phyloP scores from a whole-genome alignment of 495 filamentous ascomycete species.

The Talaromyces trachyspermus region DNA sequence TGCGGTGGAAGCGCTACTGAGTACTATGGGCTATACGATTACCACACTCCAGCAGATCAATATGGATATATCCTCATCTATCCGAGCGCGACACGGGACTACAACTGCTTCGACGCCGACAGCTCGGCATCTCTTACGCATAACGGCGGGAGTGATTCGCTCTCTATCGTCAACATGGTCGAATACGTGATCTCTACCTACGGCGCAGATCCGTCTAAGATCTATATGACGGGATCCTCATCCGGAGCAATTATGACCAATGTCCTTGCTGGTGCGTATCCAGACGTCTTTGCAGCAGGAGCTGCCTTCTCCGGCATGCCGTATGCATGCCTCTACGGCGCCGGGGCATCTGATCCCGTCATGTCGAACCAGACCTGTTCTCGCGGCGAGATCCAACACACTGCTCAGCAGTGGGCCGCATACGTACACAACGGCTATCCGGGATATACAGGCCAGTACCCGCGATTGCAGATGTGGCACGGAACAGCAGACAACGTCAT shows the following conservation, averaged over 20 bases:
- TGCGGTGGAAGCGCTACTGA: slow-evolving; percentile 35
- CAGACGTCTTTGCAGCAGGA: slow-evolving; percentile 49
- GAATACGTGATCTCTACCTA: slow-evolving; percentile 41
- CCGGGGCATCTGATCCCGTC: background rate
- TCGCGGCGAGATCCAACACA: slow-evolving; percentile 36
- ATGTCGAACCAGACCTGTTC: slow-evolving; percentile 45
- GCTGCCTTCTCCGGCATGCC: slow-evolving; percentile 53
- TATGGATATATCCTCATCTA: slow-evolving; percentile 54
- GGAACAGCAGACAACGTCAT: slow-evolving; percentile 44
- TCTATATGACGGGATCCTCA: slow-evolving; percentile 46
- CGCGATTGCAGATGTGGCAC: slow-evolving; percentile 51
- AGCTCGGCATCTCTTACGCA: slow-evolving; percentile 46
- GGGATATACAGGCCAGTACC: slow-evolving; percentile 46
- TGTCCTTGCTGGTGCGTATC: slow-evolving; percentile 50
- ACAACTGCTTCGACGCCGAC: slow-evolving; percentile 55
- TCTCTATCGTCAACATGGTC: slow-evolving; percentile 57
- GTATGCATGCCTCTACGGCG: slow-evolving; percentile 50
- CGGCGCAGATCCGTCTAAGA: slow-evolving; percentile 36
- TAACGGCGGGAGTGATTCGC: slow-evolving; percentile 50
- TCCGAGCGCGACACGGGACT: slow-evolving; percentile 39
- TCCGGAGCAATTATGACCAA: slow-evolving; percentile 57
- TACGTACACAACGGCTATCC: slow-evolving; percentile 45
- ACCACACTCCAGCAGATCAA: slow-evolving; percentile 39
- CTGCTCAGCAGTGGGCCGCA: slow-evolving; percentile 42
- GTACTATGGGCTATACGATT: slow-evolving; percentile 42